phyloP scores from a whole-genome alignment of 2,329 filamentous ascomycete genomes.

The Talaromyces sp. region DNA sequence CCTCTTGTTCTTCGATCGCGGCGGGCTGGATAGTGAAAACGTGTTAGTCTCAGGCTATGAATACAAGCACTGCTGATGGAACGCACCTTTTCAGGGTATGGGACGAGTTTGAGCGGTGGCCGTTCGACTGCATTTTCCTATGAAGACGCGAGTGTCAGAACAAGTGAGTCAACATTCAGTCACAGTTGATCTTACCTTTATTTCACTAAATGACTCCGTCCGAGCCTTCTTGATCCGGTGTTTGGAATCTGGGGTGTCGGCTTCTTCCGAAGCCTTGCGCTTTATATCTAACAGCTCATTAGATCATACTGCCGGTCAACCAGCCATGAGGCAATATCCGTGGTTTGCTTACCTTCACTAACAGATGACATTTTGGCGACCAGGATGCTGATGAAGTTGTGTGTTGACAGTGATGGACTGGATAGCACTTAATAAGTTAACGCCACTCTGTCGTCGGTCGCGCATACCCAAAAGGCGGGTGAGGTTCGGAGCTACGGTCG shows the following conservation, averaged over 20 bases:
- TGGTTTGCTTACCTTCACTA: slow-evolving; percentile 29
- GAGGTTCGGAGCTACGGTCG: slow-evolving; percentile 5
- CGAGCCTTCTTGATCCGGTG: slow-evolving; percentile 47
- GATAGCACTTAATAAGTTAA: not conserved
- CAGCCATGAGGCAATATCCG: not conserved
- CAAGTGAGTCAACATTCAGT: not conserved
- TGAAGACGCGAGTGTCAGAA: slow-evolving; percentile 17
- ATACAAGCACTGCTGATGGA: not conserved
- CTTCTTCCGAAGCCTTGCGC: slow-evolving; percentile 49
- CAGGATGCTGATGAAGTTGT: not conserved
- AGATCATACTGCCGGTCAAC: slow-evolving; percentile 3
- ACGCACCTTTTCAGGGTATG: slow-evolving; percentile 81
- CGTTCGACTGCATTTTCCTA: slow-evolving; percentile 39
- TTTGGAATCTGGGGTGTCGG: slow-evolving; percentile 38
- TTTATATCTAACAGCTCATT: slow-evolving; percentile 32
- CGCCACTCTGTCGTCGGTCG: slow-evolving; percentile 17
- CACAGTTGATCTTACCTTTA: slow-evolving; percentile 23
- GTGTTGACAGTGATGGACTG: not conserved
- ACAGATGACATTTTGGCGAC: slow-evolving; percentile 23
- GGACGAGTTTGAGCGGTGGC: slow-evolving; percentile 60
- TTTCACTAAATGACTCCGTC: slow-evolving; percentile 40
- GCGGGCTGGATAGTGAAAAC: slow-evolving; percentile 55
- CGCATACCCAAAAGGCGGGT: slow-evolving; percentile 1
- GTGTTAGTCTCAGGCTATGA: slow-evolving; percentile 22
- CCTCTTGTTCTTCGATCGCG: slow-evolving; percentile 86